phyloP scores from a whole-genome alignment of 495 filamentous ascomycete genomes.

The Hypoxylon perforatum region DNA sequence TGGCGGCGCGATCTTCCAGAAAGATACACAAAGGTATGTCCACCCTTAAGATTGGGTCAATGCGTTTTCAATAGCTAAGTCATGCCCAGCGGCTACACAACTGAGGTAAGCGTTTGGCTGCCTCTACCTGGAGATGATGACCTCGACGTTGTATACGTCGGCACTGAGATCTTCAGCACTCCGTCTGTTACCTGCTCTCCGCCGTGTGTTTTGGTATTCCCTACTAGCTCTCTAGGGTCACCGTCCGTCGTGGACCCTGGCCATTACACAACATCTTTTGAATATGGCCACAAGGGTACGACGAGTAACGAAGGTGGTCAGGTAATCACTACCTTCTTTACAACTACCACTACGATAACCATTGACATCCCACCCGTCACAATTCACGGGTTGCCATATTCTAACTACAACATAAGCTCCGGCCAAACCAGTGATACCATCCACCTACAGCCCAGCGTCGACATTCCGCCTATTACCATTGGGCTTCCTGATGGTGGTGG shows the following conservation, averaged over 20 bases:
- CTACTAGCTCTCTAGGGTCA: constrained; percentile 19
- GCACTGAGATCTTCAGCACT: constrained; percentile 18
- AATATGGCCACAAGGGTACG: constrained; percentile 23
- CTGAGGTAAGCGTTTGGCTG: constrained; percentile 40
- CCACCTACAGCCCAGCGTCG: constrained; percentile 20
- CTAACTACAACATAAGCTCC: constrained; percentile 10
- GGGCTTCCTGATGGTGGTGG: constrained; percentile 16
- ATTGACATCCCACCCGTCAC: constrained; percentile 23
- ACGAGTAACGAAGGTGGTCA: neutral
- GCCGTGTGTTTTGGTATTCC: constrained; percentile 32
- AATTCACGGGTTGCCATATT: constrained; percentile 16
- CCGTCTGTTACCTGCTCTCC: neutral
- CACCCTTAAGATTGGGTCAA: too few relatives aligned
- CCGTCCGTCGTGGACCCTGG: constrained; percentile 11
- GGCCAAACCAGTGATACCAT: neutral
- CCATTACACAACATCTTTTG: constrained; percentile 36
- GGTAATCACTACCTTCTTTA: constrained; percentile 11
- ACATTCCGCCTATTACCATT: constrained; percentile 27
- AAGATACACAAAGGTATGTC: constrained; percentile 7
- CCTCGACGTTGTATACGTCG: constrained; percentile 31
- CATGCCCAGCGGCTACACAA: constrained; percentile 28
- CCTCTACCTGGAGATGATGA: constrained; percentile 29
- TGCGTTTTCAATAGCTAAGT: neutral
- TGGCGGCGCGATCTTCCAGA: constrained; percentile 19
- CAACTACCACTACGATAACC: constrained; percentile 25